Percentiles rank a stretch among this genome's conserved stretches.
phyloP scores from a whole-genome alignment of 306 rosid genomes.

The Prunus kanzakura region DNA sequence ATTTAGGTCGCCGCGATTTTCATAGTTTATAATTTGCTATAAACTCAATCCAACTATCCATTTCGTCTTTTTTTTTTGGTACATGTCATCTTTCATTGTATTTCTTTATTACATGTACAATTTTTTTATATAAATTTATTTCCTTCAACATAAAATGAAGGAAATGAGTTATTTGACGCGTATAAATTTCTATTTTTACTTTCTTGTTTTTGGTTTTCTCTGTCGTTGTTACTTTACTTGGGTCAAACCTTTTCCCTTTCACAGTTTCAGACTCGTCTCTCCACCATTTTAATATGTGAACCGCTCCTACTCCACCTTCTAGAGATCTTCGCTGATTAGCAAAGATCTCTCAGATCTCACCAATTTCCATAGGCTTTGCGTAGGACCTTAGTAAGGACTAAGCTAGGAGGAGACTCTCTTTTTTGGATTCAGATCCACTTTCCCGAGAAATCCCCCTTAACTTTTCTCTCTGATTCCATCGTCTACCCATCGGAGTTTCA shows the following conservation, averaged over 20 bases:
- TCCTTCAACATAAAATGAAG: too few relatives aligned
- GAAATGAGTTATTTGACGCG: too few relatives aligned
- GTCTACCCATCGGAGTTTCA: neutral
- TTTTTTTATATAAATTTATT: too few relatives aligned
- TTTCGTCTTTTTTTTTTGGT: too few relatives aligned
- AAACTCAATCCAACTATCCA: too few relatives aligned
- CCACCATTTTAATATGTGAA: conserved; percentile 6
- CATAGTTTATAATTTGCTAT: too few relatives aligned
- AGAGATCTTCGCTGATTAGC: conserved; percentile 31
- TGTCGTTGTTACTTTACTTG: neutral
- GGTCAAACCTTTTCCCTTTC: neutral
- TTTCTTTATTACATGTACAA: too few relatives aligned
- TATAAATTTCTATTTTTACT: too few relatives aligned
- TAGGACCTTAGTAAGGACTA: neutral
- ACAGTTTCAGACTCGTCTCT: conserved; percentile 3
- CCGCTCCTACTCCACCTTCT: neutral
- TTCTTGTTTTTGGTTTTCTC: conserved; percentile 7
- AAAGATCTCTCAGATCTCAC: conserved; percentile 30
- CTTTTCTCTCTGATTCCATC: neutral
- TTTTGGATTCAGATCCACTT: conserved; percentile 20
- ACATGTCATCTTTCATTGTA: too few relatives aligned
- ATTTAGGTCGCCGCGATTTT: too few relatives aligned
- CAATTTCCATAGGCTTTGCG: neutral
- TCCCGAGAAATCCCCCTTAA: neutral
- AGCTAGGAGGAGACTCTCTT: neutral